Percentiles rank a stretch among this genome's conserved stretches.
Evolutionary conservation across 306 rosid genomes (phyloP).

Genomic region (Pueraria montana): DNA sequence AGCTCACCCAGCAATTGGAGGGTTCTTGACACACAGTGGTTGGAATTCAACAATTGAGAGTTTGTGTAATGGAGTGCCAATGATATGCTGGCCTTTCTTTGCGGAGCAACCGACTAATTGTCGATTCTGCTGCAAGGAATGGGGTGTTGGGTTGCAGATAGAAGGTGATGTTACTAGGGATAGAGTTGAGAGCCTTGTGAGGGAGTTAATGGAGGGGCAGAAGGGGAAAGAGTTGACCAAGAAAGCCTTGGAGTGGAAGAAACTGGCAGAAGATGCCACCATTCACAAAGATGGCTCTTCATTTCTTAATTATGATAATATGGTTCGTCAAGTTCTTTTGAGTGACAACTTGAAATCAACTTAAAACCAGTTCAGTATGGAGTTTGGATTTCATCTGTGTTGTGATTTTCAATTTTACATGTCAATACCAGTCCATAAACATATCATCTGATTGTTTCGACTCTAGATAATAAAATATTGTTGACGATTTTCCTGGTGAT

Average conservation of each 20-base stretch:
- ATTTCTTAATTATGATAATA: constrained; percentile 9
- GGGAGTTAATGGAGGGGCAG: constrained; percentile 32
- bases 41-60: constrained; percentile 61
- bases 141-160: constrained; percentile 39
- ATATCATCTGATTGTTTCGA: background rate
- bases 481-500: no score
- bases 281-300: constrained; percentile 7
- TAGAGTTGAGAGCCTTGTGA: constrained; percentile 22
- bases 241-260: constrained; percentile 40
- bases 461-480: background rate
- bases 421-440: background rate
- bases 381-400: constrained; percentile 1
- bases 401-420: background rate
- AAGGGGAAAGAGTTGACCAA: constrained; percentile 21
- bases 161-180: constrained; percentile 31
- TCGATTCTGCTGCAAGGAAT: constrained; percentile 31
- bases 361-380: background rate
- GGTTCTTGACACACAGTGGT: constrained; percentile 60
- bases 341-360: background rate
- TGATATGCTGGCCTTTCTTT: constrained; percentile 71
- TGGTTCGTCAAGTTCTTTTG: constrained; percentile 18
- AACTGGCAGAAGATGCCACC: background rate
- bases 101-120: constrained; percentile 70
- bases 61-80: constrained; percentile 58
- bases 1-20: constrained; percentile 51